Base-by-base conservation (phyloP, 2,329 filamentous ascomycete genomes). In the Graphilbum fragrans region DNA sequence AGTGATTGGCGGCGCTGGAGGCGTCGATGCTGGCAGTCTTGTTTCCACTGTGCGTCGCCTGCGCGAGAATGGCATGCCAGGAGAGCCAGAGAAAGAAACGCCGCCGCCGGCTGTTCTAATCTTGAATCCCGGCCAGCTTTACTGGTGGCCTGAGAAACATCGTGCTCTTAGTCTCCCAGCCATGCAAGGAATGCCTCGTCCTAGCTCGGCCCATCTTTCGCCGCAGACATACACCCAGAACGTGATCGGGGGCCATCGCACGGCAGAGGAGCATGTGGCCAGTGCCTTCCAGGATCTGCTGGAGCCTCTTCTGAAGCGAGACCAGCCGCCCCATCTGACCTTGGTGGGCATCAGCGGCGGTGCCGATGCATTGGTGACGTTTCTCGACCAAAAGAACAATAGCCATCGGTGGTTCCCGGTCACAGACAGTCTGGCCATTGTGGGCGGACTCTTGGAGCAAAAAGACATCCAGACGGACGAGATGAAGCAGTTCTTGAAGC, bases 51-150 rank as follows among this genome's bases (percentile, higher is more conserved):
- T 81, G 20, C 57, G 65, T 29, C 61, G 57, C 12, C 58, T 79
- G 5, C 54, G 37, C 3, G 16, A 17, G n/a, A 18, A 4, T 2
- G 17, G 2, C 18, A 11, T 12, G 4, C 7, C 50, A 0, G 61
- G 66, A 23, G 21, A 31, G 19, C 11, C 29, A 5, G 29, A 8
- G 29, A 31, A 16, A 5, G 27, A 7, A 4, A 21, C n/a, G 18
- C 22, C 2, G 1, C 56, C 2, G 48, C 77, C 70, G 0, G 82
- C 73, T 3, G 62, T 95, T 42, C 62, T 95, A 22, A 64, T 94
- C 21, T 74, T 86, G 36, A 95, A 94, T 55, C 67, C 77, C 4
- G 86, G 85, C 5, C 79, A 93, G 60, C 64, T 84, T 17, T 66
- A 80, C 52, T 95, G 86, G 79, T 85, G 82, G 57, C 75, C 82